Evolutionary conservation across 495 filamentous ascomycete species (phyloP).

Genomic region (Massariosphaeria phaeospora): DNA sequence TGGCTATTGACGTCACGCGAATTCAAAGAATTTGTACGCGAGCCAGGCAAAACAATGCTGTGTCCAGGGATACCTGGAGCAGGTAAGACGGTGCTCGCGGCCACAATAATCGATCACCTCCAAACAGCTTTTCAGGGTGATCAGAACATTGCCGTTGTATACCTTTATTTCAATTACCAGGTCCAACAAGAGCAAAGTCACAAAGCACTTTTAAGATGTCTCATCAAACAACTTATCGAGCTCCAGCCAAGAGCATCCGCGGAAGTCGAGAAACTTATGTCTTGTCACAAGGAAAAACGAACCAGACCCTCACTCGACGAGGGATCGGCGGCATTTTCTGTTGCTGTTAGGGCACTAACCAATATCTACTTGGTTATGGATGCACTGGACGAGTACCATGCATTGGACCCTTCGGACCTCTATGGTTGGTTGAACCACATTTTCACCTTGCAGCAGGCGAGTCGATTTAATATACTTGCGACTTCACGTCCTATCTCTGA

Average conservation of each 20-base stretch:
- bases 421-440: conserved; percentile 30
- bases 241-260: background rate
- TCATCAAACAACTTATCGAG: conserved; percentile 43
- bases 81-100: conserved; percentile 32
- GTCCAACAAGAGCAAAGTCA: conserved; percentile 38
- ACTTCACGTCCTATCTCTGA: conserved; percentile 43
- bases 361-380: too few species aligned
- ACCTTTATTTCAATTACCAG: conserved; percentile 44
- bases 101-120: conserved; percentile 37
- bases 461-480: conserved; percentile 37
- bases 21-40: conserved; percentile 32
- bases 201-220: conserved; percentile 34
- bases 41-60: conserved; percentile 33
- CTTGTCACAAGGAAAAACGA: background rate
- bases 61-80: conserved; percentile 41
- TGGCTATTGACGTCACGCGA: conserved; percentile 43
- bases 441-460: conserved; percentile 31
- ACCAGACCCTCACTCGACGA: background rate
- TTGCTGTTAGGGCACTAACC: too few species aligned
- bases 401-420: background rate
- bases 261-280: background rate
- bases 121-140: background rate
- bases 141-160: conserved; percentile 35
- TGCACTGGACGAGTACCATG: conserved; percentile 48
- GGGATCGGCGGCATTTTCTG: too few species aligned